These are phyloP conservation scores for Trichoderma cornu-damae DNA, from an alignment of 2,329 filamentous ascomycete genomes.

Conservation along the genomic window DNA sequence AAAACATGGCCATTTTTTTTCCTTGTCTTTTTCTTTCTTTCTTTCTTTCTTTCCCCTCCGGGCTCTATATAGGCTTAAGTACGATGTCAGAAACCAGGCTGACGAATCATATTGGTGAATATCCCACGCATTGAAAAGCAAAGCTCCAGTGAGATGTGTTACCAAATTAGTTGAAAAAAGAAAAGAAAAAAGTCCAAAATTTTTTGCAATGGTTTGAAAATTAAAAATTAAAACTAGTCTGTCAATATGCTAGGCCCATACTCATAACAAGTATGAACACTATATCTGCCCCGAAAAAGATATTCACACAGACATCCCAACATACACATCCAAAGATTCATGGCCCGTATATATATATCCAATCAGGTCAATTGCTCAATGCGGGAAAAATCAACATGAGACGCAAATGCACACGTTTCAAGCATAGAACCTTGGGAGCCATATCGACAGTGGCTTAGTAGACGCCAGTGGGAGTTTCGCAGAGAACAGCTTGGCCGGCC, in stretches of 20 bases:
- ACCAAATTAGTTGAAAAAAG: too few relatives aligned
- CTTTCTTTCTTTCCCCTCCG: too few relatives aligned
- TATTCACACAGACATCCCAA: neutral
- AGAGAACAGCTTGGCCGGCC: slow-evolving; percentile 13
- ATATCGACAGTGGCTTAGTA: neutral
- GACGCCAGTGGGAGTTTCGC: neutral
- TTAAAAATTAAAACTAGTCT: neutral
- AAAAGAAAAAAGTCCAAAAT: too few relatives aligned
- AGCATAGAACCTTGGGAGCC: neutral
- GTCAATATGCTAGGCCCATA: neutral
- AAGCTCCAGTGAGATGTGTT: too few relatives aligned
- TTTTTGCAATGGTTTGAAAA: too few relatives aligned
- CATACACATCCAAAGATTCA: neutral
- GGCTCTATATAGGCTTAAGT: neutral
- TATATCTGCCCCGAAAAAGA: neutral
- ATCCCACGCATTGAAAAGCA: too few relatives aligned
- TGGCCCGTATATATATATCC: neutral
- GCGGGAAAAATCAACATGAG: too few relatives aligned
- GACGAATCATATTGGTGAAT: too few relatives aligned
- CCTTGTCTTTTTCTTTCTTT: too few relatives aligned
- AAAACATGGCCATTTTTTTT: slow-evolving; percentile 9
- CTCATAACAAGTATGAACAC: neutral
- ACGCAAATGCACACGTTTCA: neutral
- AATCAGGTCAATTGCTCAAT: neutral
- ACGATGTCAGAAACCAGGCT: neutral